Evolutionary conservation across 495 filamentous ascomycete species (phyloP).

Genomic region (Neurospora cerealis): DNA sequence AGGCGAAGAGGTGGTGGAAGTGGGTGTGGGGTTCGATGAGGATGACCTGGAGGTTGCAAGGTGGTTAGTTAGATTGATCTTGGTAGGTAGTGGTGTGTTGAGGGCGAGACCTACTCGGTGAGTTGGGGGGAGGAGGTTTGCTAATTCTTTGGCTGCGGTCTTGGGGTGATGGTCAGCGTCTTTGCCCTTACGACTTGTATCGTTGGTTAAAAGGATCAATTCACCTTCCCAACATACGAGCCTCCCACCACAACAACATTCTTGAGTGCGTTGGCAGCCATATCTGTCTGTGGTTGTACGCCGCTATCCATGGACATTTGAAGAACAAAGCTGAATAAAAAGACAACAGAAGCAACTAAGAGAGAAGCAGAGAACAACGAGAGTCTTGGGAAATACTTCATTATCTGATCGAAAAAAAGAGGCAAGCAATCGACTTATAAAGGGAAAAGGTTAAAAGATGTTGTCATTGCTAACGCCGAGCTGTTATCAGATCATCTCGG

Average conservation of each 20-base stretch:
- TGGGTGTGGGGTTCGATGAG: conserved; percentile 43
- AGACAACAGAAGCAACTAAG: neutral
- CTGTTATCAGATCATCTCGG: neutral
- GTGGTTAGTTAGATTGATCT: neutral
- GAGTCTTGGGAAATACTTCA: neutral
- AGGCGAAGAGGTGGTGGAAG: conserved; percentile 45
- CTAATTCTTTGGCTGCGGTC: conserved; percentile 17
- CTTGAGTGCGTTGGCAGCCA: conserved; percentile 3
- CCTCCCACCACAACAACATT: conserved; percentile 21
- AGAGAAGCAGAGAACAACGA: neutral
- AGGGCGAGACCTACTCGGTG: conserved; percentile 15
- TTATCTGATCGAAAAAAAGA: neutral
- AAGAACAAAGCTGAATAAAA: neutral
- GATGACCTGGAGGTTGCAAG: conserved; percentile 26
- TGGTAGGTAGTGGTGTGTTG: neutral
- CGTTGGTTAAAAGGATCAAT: neutral
- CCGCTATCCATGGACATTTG: neutral
- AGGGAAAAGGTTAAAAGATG: neutral
- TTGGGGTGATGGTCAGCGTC: neutral
- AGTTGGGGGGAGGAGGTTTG: conserved; percentile 15
- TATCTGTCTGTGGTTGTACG: neutral
- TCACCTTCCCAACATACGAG: conserved; percentile 18
- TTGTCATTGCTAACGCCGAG: neutral
- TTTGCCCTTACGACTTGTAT: no score
- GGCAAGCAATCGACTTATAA: neutral